Evolutionary conservation across 2,329 filamentous ascomycete species (phyloP).

Genomic region (Fusarium heterosporum): DNA sequence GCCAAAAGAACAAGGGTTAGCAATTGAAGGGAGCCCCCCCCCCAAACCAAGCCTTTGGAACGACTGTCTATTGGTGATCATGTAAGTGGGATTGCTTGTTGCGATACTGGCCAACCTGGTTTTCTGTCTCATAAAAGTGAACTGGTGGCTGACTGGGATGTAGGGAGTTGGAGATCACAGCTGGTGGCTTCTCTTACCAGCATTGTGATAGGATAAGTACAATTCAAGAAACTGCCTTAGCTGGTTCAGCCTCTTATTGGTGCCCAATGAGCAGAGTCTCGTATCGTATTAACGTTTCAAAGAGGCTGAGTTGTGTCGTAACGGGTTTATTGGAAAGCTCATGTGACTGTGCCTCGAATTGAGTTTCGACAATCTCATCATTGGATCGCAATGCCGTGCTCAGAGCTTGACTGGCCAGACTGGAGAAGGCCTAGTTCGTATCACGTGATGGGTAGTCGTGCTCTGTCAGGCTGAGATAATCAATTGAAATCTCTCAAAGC

Average conservation of each 20-base stretch:
- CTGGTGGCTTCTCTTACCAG: slow-evolving; percentile 11
- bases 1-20: not conserved
- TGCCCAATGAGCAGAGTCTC: not conserved
- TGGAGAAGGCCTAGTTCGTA: not conserved
- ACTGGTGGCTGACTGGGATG: slow-evolving; percentile 25
- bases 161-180: slow-evolving; percentile 10
- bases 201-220: not conserved
- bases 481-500: slow-evolving; percentile 11
- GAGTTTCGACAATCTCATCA: slow-evolving; percentile 11
- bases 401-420: not conserved
- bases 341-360: not conserved
- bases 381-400: not conserved
- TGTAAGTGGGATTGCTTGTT: not conserved
- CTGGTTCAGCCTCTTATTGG: not conserved
- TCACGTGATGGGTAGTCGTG: slow-evolving; percentile 33
- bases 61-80: slow-evolving; percentile 19
- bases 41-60: slow-evolving; percentile 10
- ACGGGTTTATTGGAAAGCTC: not conserved
- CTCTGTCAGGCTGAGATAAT: slow-evolving; percentile 41
- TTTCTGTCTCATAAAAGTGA: not conserved
- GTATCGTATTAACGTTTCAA: not conserved
- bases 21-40: not conserved
- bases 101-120: not conserved
- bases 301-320: not conserved
- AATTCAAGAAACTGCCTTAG: too few relatives aligned